phyloP scores from a whole-genome alignment of 495 filamentous ascomycete species.

The Wilcoxina mikolae region DNA sequence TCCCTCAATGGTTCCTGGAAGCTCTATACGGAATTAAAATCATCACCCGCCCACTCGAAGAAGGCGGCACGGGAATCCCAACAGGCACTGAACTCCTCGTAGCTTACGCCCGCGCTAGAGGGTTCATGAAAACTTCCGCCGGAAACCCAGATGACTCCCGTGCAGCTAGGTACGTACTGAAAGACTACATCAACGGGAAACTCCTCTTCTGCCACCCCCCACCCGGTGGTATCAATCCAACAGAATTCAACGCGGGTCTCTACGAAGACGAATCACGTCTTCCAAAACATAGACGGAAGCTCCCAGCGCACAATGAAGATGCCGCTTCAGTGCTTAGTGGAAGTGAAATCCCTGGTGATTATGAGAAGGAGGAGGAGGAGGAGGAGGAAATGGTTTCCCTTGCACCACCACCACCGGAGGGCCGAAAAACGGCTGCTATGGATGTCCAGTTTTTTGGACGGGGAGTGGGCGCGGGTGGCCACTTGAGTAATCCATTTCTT shows the following conservation, averaged over 20 bases:
- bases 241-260: conserved; percentile 73
- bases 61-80: conserved; percentile 81
- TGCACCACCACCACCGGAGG: conserved; percentile 29
- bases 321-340: conserved; percentile 4
- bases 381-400: conserved; percentile 33
- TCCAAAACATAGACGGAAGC: conserved; percentile 50
- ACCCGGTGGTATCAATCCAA: conserved; percentile 53
- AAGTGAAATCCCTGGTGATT: no score
- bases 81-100: conserved; percentile 75
- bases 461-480: conserved; percentile 42
- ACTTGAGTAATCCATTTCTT: conserved; percentile 62
- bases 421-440: conserved; percentile 55
- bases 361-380: conserved; percentile 29
- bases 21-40: conserved; percentile 89
- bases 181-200: conserved; percentile 96
- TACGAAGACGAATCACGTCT: conserved; percentile 61
- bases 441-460: conserved; percentile 79
- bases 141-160: conserved; percentile 88
- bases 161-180: conserved; percentile 78
- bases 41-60: conserved; percentile 62
- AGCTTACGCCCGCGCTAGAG: conserved; percentile 75
- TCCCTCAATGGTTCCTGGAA: conserved; percentile 83
- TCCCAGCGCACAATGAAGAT: conserved; percentile 25
- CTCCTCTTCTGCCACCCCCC: conserved; percentile 85
- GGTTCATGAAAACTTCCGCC: conserved; percentile 72